Evolutionary conservation across 1,284 basidiomycete species (phyloP).

Genomic region (Ustilago sp.): DNA sequence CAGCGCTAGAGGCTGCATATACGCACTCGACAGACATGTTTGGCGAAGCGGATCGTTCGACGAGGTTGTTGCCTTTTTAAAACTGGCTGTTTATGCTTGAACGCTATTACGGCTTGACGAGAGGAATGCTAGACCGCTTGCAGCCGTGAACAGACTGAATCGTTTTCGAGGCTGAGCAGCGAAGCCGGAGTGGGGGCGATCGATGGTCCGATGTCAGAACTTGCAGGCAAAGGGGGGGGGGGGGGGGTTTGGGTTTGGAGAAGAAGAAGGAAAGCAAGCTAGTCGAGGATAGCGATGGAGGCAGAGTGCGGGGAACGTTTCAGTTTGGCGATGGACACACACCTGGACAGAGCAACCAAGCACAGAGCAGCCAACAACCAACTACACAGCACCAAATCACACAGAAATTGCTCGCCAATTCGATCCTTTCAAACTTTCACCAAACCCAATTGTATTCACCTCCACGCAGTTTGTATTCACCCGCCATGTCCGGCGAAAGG

Average conservation of each 20-base stretch:
- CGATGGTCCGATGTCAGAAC: no score
- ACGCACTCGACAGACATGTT: constrained; percentile 64
- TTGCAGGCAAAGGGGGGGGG: no score
- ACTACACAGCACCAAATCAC: no score
- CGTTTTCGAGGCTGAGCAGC: background rate
- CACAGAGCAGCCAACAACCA: no score
- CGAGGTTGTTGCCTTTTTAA: background rate
- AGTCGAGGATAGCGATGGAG: background rate
- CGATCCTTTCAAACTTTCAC: no score
- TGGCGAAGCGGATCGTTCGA: background rate
- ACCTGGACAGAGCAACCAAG: background rate
- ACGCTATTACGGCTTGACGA: background rate
- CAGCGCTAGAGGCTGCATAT: constrained; percentile 1
- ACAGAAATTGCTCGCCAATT: no score
- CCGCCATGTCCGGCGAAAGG: no score
- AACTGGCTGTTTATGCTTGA: background rate
- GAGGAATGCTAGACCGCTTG: background rate
- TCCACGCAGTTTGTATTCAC: no score
- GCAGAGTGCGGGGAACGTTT: constrained; percentile 26
- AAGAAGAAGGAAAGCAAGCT: constrained; percentile 3
- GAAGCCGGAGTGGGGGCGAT: no score
- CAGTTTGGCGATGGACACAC: constrained; percentile 4
- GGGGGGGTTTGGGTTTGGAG: background rate
- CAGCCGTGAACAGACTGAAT: background rate
- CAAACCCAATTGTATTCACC: no score